Evolutionary conservation across 2,329 filamentous ascomycete genomes (phyloP).

Genomic region (Thelonectria olida): DNA sequence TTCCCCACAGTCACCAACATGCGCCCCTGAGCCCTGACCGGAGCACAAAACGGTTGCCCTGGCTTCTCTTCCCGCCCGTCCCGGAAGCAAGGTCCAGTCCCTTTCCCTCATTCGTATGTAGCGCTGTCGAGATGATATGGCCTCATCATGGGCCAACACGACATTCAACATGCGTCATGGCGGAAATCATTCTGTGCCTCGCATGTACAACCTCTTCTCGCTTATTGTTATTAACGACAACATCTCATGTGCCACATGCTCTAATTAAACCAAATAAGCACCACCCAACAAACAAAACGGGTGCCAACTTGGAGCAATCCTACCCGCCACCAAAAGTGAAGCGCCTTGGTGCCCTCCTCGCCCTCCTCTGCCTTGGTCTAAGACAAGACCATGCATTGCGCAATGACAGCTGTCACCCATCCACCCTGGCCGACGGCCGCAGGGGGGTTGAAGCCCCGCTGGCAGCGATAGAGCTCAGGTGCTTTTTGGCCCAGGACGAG

Average conservation of each 20-base stretch:
- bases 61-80: neutral
- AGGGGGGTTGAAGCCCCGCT: slow-evolving; percentile 27
- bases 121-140: slow-evolving; percentile 2
- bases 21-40: neutral
- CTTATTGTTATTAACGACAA: neutral
- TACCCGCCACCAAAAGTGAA: neutral
- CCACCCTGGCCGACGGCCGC: slow-evolving; percentile 8
- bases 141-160: slow-evolving; percentile 20
- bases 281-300: too few relatives aligned
- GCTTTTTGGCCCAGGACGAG: slow-evolving; percentile 25
- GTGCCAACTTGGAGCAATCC: too few relatives aligned
- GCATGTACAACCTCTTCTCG: neutral
- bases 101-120: neutral
- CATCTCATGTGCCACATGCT: neutral
- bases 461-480: slow-evolving; percentile 30
- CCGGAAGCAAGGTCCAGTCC: neutral
- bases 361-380: too few relatives aligned
- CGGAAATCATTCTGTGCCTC: too few relatives aligned
- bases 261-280: neutral
- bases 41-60: neutral
- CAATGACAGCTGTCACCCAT: slow-evolving; percentile 6
- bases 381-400: slow-evolving; percentile 12
- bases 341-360: neutral
- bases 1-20: neutral
- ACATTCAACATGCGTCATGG: neutral